These are phyloP conservation scores for Mortierella sp. DNA, from an alignment of 371 early-diverging fungal genomes.

Conservation along the genomic window DNA sequence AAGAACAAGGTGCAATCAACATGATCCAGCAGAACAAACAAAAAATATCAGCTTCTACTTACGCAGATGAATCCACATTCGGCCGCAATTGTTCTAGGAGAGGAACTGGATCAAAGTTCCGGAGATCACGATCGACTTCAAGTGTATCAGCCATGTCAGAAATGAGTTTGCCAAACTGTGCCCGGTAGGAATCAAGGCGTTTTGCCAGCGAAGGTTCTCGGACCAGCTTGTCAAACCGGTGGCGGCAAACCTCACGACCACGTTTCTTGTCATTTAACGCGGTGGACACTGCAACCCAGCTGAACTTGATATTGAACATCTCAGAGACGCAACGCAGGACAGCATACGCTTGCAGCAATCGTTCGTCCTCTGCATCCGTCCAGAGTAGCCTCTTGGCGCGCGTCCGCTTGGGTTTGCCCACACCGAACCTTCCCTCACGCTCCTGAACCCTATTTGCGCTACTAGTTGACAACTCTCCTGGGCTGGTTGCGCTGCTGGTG, in stretches of 20 bases:
- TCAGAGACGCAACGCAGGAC: slow-evolving; percentile 24
- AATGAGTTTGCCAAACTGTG: slow-evolving; percentile 21
- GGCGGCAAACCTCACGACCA: slow-evolving; percentile 31
- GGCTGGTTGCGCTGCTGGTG: too few species aligned
- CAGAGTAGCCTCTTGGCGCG: slow-evolving; percentile 22
- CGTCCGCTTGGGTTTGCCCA: slow-evolving; percentile 13
- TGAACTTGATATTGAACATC: slow-evolving; percentile 24
- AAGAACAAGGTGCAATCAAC: too few species aligned
- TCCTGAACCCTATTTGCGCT: not conserved
- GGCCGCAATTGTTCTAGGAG: slow-evolving; percentile 28
- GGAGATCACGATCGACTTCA: slow-evolving; percentile 26
- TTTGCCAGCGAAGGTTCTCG: slow-evolving; percentile 10
- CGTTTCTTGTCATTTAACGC: slow-evolving; percentile 13
- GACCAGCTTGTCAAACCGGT: slow-evolving; percentile 29
- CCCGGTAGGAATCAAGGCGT: slow-evolving; percentile 26
- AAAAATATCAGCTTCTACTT: not conserved
- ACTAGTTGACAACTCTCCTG: too few species aligned
- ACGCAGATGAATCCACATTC: slow-evolving; percentile 6
- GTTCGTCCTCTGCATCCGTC: slow-evolving; percentile 28
- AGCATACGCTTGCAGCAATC: slow-evolving; percentile 19
- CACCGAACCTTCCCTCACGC: slow-evolving; percentile 4
- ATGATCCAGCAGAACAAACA: too few species aligned
- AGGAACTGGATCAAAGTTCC: slow-evolving; percentile 27
- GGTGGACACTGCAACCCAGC: slow-evolving; percentile 24
- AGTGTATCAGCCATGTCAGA: slow-evolving; percentile 13